A percentile compares a stretch with the other conserved stretches of the same genome.
phyloP scores from a whole-genome alignment of 2,329 filamentous ascomycete genomes.

The Apiospora rasikravindrae region DNA sequence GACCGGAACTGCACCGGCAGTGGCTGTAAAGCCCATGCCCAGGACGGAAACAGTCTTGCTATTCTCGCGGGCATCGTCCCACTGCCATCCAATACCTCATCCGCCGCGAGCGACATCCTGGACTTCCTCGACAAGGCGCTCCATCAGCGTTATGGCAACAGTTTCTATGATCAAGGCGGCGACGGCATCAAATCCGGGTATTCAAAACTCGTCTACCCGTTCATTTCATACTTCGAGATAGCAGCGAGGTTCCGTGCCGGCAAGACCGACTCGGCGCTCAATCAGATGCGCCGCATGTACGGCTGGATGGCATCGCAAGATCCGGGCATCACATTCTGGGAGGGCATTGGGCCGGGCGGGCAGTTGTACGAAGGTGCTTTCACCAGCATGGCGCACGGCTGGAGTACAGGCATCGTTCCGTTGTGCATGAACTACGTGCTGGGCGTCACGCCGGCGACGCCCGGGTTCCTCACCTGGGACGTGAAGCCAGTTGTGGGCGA shows the following conservation, averaged over 20 bases:
- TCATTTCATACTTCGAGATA: constrained; percentile 59
- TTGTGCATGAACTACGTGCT: constrained; percentile 52
- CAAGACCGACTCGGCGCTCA: constrained; percentile 43
- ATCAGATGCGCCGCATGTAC: constrained; percentile 53
- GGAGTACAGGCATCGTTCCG: constrained; percentile 56
- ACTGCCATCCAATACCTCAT: constrained; percentile 32
- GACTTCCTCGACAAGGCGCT: constrained; percentile 45
- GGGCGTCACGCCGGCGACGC: constrained; percentile 49
- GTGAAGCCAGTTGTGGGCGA: constrained; percentile 44
- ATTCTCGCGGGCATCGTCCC: constrained; percentile 45
- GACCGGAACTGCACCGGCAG: constrained; percentile 44
- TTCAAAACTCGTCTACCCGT: constrained; percentile 54
- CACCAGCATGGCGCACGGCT: constrained; percentile 57
- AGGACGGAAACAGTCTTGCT: constrained; percentile 57
- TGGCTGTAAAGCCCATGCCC: constrained; percentile 47
- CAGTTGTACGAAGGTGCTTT: constrained; percentile 50
- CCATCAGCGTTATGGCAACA: constrained; percentile 51
- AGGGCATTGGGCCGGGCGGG: constrained; percentile 52
- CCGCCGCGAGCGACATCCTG: constrained; percentile 42
- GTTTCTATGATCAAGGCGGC: constrained; percentile 55
- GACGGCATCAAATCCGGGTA: constrained; percentile 42
- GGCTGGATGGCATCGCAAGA: constrained; percentile 56
- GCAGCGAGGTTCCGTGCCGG: constrained; percentile 51
- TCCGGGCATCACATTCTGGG: constrained; percentile 55
- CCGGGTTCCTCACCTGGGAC: constrained; percentile 49